Evolutionary conservation across 495 filamentous ascomycete genomes (phyloP).

Genomic region (Lentithecium fluviatile): DNA sequence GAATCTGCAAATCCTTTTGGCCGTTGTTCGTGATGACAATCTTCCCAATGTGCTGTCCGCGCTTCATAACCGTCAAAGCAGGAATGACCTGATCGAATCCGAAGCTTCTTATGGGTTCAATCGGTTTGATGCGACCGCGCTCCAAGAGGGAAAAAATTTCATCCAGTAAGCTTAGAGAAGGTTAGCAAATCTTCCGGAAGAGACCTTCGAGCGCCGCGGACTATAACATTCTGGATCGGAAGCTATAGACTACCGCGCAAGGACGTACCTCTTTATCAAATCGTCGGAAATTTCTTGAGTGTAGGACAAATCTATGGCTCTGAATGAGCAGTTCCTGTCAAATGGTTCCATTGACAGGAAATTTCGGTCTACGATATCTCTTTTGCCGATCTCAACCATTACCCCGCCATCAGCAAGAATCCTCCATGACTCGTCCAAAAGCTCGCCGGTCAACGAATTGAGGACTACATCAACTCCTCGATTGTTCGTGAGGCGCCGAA

Average conservation of each 20-base stretch:
- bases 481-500: slow-evolving; percentile 14
- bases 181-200: neutral
- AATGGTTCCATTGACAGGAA: slow-evolving; percentile 44
- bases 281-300: neutral
- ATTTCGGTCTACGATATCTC: slow-evolving; percentile 38
- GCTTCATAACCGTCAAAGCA: slow-evolving; percentile 43
- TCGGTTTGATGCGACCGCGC: slow-evolving; percentile 42
- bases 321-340: slow-evolving; percentile 36
- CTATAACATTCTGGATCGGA: no score
- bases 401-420: slow-evolving; percentile 38
- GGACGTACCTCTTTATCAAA: neutral
- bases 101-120: slow-evolving; percentile 39
- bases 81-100: slow-evolving; percentile 20
- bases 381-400: slow-evolving; percentile 44
- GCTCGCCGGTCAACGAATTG: slow-evolving; percentile 7
- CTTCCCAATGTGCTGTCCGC: slow-evolving; percentile 50
- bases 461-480: slow-evolving; percentile 18
- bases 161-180: slow-evolving; percentile 2
- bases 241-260: no score
- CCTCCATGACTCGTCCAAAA: slow-evolving; percentile 37
- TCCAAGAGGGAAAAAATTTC: slow-evolving; percentile 35
- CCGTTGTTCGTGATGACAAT: slow-evolving; percentile 42
- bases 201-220: no score
- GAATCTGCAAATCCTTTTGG: slow-evolving; percentile 25
- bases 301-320: slow-evolving; percentile 20